phyloP scores from a whole-genome alignment of 495 filamentous ascomycete genomes.

The Viridothelium virens region DNA sequence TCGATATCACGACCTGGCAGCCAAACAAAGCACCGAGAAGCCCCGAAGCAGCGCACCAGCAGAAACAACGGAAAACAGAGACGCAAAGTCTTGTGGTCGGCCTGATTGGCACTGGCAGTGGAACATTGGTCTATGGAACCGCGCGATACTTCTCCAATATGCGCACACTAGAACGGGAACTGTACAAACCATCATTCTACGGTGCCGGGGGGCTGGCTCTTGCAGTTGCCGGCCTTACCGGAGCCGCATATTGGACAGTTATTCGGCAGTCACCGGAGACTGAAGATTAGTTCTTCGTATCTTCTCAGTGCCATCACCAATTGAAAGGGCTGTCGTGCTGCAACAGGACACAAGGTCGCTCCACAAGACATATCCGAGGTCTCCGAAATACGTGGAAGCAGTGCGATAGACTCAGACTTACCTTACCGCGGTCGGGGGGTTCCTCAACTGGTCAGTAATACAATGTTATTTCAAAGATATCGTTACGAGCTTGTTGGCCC shows the following conservation, averaged over 20 bases:
- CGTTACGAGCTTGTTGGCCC: no score
- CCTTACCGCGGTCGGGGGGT: no score
- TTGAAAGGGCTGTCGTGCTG: not conserved
- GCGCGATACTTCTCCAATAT: constrained; percentile 29
- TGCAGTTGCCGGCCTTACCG: not conserved
- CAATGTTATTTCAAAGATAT: no score
- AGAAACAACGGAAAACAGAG: not conserved
- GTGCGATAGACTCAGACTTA: no score
- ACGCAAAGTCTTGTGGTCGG: not conserved
- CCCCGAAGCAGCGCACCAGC: not conserved
- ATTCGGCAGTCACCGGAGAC: not conserved
- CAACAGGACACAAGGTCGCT: no score
- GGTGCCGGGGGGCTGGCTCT: constrained; percentile 2
- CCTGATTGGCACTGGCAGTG: constrained; percentile 24
- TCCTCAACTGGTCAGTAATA: no score
- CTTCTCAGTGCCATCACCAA: not conserved
- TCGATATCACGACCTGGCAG: constrained; percentile 14
- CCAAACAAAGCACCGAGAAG: not conserved
- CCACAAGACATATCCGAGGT: no score
- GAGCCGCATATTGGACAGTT: not conserved
- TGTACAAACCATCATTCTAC: constrained; percentile 22
- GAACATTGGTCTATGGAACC: constrained; percentile 27
- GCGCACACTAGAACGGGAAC: constrained; percentile 23
- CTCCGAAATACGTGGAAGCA: no score
- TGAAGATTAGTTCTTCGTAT: not conserved